phyloP scores from a whole-genome alignment of 2,329 filamentous ascomycete species.

The Spiromastix sp. region DNA sequence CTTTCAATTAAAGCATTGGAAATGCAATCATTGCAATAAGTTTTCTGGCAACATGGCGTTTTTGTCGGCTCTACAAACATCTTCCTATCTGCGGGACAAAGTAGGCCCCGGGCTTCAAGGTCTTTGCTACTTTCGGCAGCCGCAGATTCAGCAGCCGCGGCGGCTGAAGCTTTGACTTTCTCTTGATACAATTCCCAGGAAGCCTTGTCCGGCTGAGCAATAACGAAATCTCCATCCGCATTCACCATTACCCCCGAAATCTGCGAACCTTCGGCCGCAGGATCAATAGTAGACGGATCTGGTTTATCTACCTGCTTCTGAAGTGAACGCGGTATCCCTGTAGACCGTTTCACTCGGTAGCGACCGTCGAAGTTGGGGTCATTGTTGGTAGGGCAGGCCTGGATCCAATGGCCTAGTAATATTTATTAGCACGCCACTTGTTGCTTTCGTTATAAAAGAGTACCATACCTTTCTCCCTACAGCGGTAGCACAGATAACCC shows the following conservation, averaged over 20 bases:
- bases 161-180: slow-evolving; percentile 77
- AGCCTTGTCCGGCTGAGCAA: slow-evolving; percentile 88
- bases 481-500: slow-evolving; percentile 93
- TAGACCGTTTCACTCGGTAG: slow-evolving; percentile 88
- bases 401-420: slow-evolving; percentile 78
- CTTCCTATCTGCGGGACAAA: slow-evolving; percentile 93
- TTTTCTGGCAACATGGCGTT: slow-evolving; percentile 96
- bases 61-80: slow-evolving; percentile 98
- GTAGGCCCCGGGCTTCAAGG: slow-evolving; percentile 74
- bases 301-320: slow-evolving; percentile 93
- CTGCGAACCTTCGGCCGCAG: slow-evolving; percentile 68
- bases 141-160: slow-evolving; percentile 70
- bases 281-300: slow-evolving; percentile 60
- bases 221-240: slow-evolving; percentile 92
- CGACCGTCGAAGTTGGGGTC: slow-evolving; percentile 92
- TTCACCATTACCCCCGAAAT: slow-evolving; percentile 94
- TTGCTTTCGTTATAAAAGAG: slow-evolving; percentile 2
- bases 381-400: slow-evolving; percentile 95
- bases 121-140: slow-evolving; percentile 72
- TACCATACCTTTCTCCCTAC: slow-evolving; percentile 75
- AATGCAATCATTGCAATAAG: slow-evolving; percentile 99
- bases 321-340: slow-evolving; percentile 91
- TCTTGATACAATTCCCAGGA: slow-evolving; percentile 97
- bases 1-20: slow-evolving; percentile 97
- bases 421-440: slow-evolving; percentile 18